Evolutionary conservation across 345 rosid species (phyloP).

Genomic region (Punica granatum): DNA sequence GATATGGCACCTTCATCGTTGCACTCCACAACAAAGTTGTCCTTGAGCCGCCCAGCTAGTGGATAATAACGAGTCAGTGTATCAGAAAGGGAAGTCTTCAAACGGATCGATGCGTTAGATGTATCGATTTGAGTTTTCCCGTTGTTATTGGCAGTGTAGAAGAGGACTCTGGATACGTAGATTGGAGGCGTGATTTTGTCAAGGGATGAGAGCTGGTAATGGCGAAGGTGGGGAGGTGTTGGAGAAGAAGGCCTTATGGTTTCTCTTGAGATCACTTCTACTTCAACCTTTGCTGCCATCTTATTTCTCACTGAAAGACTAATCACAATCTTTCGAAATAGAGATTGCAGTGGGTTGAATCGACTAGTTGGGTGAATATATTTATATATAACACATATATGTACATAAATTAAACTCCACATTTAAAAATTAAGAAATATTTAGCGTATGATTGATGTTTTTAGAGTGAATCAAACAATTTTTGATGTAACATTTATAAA

Average conservation of each 20-base stretch:
- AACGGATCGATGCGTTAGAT: conserved; percentile 4
- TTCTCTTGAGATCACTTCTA: conserved; percentile 22
- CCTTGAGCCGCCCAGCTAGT: conserved; percentile 37
- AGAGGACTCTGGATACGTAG: conserved; percentile 21
- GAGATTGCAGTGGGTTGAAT: too few species aligned
- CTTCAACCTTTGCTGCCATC: conserved; percentile 17
- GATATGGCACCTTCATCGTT: conserved; percentile 32
- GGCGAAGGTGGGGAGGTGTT: conserved; percentile 20
- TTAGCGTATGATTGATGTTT: too few species aligned
- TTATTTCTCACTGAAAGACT: too few species aligned
- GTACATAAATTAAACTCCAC: too few species aligned
- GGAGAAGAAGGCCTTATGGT: conserved; percentile 34
- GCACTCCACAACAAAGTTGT: conserved; percentile 25
- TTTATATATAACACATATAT: too few species aligned
- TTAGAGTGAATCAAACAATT: too few species aligned
- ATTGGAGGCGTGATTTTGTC: conserved; percentile 28
- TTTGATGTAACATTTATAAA: too few species aligned
- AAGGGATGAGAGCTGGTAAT: conserved; percentile 24
- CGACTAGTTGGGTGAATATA: too few species aligned
- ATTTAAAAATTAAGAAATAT: too few species aligned
- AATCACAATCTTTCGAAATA: too few species aligned
- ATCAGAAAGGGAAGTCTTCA: conserved; percentile 37
- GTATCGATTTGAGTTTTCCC: background rate
- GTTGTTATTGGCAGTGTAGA: conserved; percentile 17
- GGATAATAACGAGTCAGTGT: conserved; percentile 38